Evolutionary conservation across 805 yeast species (phyloP), one percentile per base, ranked within the genome.

Genomic region (Lipomyces japonicus): DNA sequence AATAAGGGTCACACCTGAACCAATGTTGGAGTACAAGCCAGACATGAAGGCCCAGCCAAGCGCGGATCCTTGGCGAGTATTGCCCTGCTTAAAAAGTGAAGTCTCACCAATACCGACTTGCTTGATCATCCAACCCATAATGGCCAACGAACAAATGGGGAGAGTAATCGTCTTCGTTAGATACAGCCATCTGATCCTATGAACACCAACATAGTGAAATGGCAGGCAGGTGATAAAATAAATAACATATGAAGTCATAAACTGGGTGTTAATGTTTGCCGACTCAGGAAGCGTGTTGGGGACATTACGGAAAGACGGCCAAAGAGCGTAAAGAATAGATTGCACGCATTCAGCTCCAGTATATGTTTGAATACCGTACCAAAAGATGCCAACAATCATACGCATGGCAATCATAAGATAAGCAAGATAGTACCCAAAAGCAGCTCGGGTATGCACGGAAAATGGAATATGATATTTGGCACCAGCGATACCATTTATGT

Each of bases 381-480:
- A 76, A 28, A 78, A 73, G 31, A 72, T 66, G 19, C 74, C 69
- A 31, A 76, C 61, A 19, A 35, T 86, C 28, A 24, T 91, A 60
- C 80, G 64, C 46, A 71, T 70, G 7, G 68, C 48, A 25, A 77
- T 64, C 4, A 74, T 75, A 18, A 75, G 44, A 39, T 61, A 65
- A 4, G 75, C 68, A 2, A 79, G 79, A 46, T 67, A 61, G 23
- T 74, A 64, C 6, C 81, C 81, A 64, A 73, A 76, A 0, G 72
- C 64, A 37, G 69, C 66, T 44, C 80, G 61, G 25, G 68, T 65
- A 41, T 67, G 66, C 4, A 76, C 67, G 2, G 80, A 71, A 52
- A 68, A 77, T 1, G 80, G 79, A 37, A 77, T 67, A 59, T 76
- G 80, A 62, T 71, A 76, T n/a, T 68, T 67, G 4, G 73, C 68